phyloP scores from a whole-genome alignment of 495 filamentous ascomycete species.

The Trypethelium eluteriae region DNA sequence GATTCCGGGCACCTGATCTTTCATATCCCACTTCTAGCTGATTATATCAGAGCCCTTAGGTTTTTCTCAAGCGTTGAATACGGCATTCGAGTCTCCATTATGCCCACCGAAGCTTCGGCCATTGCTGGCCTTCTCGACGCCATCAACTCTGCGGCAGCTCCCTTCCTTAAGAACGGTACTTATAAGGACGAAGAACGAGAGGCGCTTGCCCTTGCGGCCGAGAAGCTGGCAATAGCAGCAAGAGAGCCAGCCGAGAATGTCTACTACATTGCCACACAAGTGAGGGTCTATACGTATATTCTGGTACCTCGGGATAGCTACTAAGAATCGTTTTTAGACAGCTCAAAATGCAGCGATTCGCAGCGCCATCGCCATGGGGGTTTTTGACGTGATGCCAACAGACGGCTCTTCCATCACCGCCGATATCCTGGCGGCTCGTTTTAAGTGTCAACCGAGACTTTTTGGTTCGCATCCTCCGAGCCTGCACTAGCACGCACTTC shows the following conservation, averaged over 20 bases:
- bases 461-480: not conserved
- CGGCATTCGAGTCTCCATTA: not conserved
- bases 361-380: not conserved
- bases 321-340: not conserved
- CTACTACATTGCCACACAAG: slow-evolving; percentile 1
- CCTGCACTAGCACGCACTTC: not conserved
- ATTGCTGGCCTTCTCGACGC: not conserved
- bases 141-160: not conserved
- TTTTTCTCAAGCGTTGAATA: not conserved
- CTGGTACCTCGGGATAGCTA: too few relatives aligned
- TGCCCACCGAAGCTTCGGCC: not conserved
- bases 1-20: too few relatives aligned
- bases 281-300: too few relatives aligned
- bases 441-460: not conserved
- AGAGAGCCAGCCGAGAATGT: not conserved
- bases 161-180: not conserved
- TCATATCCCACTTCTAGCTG: too few relatives aligned
- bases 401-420: not conserved
- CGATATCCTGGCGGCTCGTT: not conserved
- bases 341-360: not conserved
- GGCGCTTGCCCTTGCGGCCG: not conserved
- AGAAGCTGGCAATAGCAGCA: not conserved
- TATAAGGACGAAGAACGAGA: not conserved
- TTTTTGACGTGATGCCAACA: not conserved
- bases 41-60: not conserved